These are phyloP conservation scores for Aphanoascus verrucosus DNA, from an alignment of 2,329 filamentous ascomycete species.

Conservation along the genomic window DNA sequence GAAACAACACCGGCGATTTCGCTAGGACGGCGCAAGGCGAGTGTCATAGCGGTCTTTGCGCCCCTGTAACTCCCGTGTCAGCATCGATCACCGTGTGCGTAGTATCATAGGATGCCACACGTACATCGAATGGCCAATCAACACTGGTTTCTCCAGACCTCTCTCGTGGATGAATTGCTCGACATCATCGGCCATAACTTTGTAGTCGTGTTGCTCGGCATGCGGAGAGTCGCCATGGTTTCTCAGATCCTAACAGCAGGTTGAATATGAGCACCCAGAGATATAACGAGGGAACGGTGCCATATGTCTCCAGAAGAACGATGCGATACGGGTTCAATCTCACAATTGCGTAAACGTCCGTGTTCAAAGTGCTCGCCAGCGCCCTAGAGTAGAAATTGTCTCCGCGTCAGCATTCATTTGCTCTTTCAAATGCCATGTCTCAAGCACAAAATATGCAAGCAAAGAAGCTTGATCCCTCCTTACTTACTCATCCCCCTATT, in stretches of 20 bases:
- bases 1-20: constrained; percentile 58
- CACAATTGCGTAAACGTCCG: constrained; percentile 68
- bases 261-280: neutral
- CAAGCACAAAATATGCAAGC: neutral
- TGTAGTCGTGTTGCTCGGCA: constrained; percentile 60
- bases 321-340: constrained; percentile 21
- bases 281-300: too few species aligned
- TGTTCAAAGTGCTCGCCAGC: constrained; percentile 62
- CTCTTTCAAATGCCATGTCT: too few species aligned
- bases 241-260: constrained; percentile 56
- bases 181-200: constrained; percentile 69
- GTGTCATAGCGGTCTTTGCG: constrained; percentile 76
- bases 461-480: constrained; percentile 23
- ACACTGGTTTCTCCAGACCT: constrained; percentile 49
- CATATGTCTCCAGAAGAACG: too few species aligned
- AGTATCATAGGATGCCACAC: constrained; percentile 18
- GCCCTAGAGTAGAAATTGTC: constrained; percentile 41
- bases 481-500: constrained; percentile 88
- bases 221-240: constrained; percentile 89
- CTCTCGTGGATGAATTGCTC: constrained; percentile 61
- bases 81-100: neutral
- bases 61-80: constrained; percentile 44
- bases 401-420: neutral
- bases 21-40: constrained; percentile 59
- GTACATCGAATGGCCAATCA: constrained; percentile 85